A percentile compares a stretch with the other conserved stretches of the same genome.
These are phyloP conservation scores for Globisporangium paroecandrum DNA, from an alignment of 352 stramenopile species.

Conservation along the genomic window DNA sequence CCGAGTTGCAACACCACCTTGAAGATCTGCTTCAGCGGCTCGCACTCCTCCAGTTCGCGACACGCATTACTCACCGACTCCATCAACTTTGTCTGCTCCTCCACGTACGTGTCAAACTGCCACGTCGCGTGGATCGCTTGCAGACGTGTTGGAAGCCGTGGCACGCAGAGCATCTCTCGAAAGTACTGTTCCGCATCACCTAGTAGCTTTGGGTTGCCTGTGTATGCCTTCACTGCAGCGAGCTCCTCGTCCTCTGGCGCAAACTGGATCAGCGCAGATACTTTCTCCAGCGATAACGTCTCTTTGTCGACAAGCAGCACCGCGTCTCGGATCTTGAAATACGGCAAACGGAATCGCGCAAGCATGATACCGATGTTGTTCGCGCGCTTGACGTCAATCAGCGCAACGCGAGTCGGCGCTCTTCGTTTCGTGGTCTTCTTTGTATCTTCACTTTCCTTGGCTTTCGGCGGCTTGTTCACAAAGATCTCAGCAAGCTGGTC, in stretches of 20 bases:
- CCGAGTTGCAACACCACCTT: conserved; percentile 80
- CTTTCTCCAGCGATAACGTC: conserved; percentile 62
- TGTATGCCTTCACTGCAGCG: conserved; percentile 59
- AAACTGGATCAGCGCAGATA: conserved; percentile 77
- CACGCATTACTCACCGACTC: conserved; percentile 87
- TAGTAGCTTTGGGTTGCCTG: conserved; percentile 64
- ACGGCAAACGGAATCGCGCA: conserved; percentile 77
- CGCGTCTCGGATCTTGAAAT: conserved; percentile 70
- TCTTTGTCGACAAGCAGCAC: conserved; percentile 81
- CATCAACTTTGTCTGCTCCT: conserved; percentile 73
- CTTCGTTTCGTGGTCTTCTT: conserved; percentile 46
- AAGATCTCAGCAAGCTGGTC: conserved; percentile 70
- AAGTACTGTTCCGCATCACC: conserved; percentile 84
- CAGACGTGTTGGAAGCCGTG: conserved; percentile 58
- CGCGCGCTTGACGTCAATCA: conserved; percentile 81
- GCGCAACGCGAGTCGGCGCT: conserved; percentile 64
- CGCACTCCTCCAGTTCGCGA: conserved; percentile 82
- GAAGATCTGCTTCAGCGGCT: conserved; percentile 87
- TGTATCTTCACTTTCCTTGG: conserved; percentile 48
- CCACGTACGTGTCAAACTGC: conserved; percentile 82
- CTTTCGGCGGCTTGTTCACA: conserved; percentile 73
- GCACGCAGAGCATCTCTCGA: conserved; percentile 57
- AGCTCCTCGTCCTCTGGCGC: conserved; percentile 70
- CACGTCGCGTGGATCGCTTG: conserved; percentile 79
- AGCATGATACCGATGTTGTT: conserved; percentile 89